Evolutionary conservation across 2,329 filamentous ascomycete species (phyloP).

Genomic region (Apiospora rasikravindrae): DNA sequence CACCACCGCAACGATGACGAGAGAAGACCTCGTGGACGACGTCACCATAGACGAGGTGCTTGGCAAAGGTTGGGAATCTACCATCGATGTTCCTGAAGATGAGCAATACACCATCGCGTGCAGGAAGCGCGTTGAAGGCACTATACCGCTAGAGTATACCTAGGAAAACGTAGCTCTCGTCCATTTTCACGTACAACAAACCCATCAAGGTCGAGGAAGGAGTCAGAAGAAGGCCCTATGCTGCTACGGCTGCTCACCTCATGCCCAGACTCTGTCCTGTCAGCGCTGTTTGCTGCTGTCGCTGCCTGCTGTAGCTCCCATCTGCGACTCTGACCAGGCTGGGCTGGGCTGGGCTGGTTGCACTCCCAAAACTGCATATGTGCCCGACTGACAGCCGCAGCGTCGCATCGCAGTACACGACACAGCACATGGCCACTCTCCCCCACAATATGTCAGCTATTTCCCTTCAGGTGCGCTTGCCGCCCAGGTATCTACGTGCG

Average conservation of each 20-base stretch:
- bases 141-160: neutral
- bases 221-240: no score
- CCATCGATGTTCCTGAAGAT: neutral
- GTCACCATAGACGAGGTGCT: neutral
- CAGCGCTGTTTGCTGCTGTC: neutral
- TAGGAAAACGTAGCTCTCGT: neutral
- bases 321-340: neutral
- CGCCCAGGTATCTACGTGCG: neutral
- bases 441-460: neutral
- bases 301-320: neutral
- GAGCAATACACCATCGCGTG: neutral
- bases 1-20: neutral
- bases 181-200: neutral
- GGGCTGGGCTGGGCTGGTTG: neutral
- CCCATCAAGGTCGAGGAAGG: neutral
- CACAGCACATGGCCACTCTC: neutral
- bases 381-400: neutral
- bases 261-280: neutral
- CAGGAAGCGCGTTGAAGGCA: neutral
- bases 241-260: neutral
- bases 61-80: neutral
- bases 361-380: neutral
- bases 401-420: neutral
- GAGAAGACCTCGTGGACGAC: neutral
- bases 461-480: neutral